phyloP scores from a whole-genome alignment of 768 basidiomycete genomes.

The Boletus pseudo-olivaceus region DNA sequence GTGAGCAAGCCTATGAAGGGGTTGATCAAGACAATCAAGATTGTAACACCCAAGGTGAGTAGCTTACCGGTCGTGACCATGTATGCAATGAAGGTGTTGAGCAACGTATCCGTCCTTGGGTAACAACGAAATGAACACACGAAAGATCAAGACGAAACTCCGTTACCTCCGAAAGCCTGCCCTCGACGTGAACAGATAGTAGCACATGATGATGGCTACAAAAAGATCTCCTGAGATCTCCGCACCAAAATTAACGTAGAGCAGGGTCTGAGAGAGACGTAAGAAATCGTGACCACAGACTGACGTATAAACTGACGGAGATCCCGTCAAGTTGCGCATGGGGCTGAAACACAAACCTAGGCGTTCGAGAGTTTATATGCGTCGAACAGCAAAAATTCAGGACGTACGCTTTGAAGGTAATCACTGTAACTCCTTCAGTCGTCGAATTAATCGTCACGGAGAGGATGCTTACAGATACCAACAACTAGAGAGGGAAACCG shows the following conservation, averaged over 20 bases:
- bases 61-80: conserved; percentile 51
- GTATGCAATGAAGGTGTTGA: conserved; percentile 46
- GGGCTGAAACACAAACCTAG: conserved; percentile 37
- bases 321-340: conserved; percentile 36
- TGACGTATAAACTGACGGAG: conserved; percentile 32
- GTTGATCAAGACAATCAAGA: neutral
- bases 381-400: neutral
- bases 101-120: conserved; percentile 46
- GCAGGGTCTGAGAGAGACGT: conserved; percentile 35
- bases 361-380: neutral
- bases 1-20: conserved; percentile 36
- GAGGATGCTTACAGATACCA: conserved; percentile 7
- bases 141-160: neutral
- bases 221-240: conserved; percentile 48
- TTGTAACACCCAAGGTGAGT: conserved; percentile 11
- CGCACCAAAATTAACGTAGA: conserved; percentile 51
- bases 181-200: conserved; percentile 43
- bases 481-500: neutral
- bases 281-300: neutral
- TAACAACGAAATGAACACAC: neutral
- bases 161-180: conserved; percentile 48
- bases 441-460: neutral
- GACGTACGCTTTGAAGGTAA: conserved; percentile 49
- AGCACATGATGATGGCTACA: conserved; percentile 48
- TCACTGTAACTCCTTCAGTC: conserved; percentile 32